Evolutionary conservation across 805 yeast species (phyloP), one percentile per base, ranked within the genome.

Genomic region (Yarrowia sp.): DNA sequence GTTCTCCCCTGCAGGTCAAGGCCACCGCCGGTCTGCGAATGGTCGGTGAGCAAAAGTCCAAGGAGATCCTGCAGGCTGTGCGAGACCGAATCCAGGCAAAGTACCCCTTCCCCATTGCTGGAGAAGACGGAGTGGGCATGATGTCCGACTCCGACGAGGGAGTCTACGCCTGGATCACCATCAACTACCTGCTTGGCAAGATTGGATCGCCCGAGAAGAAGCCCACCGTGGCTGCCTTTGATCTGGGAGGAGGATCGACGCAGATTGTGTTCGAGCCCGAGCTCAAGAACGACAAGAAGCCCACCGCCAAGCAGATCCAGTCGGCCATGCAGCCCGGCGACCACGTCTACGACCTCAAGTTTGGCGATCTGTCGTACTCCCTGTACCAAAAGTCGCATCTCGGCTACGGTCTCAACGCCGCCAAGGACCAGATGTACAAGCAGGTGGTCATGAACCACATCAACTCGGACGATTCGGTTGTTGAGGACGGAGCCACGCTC

Each of bases 61-160:
- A 79, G 35, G 86, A 85, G 55, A 95, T 95, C 69, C 83, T 95
- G 74, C 82, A 80, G 8, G 91, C 91, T 71, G 98, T 96, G 26
- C 84, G 90, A 77, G 75, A 77, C 11, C 95, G 92, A 76, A 82
- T 95, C 72, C 91, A 90, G 76, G 79, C 81, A 0, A 88, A 92
- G 72, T 95, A 87, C 78, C 99, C 99, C 69, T 95, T 95, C 82
- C 89, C 97, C 2, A 92, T 95, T 61, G 97, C 93, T 63, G 87
- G 84, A 11, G 91, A 88, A 61, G 90, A 92, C 70, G 98, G 98
- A 71, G 84, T 95, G 70, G 84, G 93, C 11, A 91, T 95, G 75
- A 94, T 95, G 98, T 92, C 90, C 70, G 99, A 99, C 73, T 88
- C 87, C 70, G 97, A 94, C 74, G 99, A 96, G 82, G 99, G 99